Percentiles rank a stretch among this genome's conserved stretches.
Conservation (phyloP, 2,329 filamentous ascomycete genomes). For the Botryotinia calthae region DNA sequence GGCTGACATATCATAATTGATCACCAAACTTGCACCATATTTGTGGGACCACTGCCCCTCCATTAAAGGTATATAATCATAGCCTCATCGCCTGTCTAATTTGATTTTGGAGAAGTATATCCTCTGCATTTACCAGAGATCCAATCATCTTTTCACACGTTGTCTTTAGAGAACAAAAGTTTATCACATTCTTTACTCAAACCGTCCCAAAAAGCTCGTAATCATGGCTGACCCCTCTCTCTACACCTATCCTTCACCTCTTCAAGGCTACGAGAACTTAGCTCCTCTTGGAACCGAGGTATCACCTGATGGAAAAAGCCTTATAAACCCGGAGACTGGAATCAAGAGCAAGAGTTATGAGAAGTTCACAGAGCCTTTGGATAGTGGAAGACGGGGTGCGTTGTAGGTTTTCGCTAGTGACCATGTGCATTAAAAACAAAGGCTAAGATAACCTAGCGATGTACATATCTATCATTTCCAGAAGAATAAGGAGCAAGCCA, state of each 20-base stretch:
- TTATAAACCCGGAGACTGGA: constrained; percentile 62
- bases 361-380: constrained; percentile 64
- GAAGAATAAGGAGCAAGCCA: constrained; percentile 57
- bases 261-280: constrained; percentile 50
- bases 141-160: background rate
- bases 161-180: background rate
- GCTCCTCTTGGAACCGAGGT: constrained; percentile 45
- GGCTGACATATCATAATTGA: background rate
- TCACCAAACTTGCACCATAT: background rate
- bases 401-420: constrained; percentile 54
- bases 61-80: background rate
- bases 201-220: background rate
- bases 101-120: background rate
- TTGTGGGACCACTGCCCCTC: background rate
- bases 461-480: constrained; percentile 82
- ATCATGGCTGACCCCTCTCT: constrained; percentile 49
- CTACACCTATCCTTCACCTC: constrained; percentile 51
- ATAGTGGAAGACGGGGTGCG: constrained; percentile 63
- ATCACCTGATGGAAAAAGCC: constrained; percentile 72
- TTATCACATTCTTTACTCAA: background rate
- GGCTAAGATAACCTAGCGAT: constrained; percentile 50
- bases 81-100: background rate
- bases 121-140: background rate
- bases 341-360: constrained; percentile 67
- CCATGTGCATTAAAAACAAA: background rate